phyloP scores from a whole-genome alignment of 2,329 filamentous ascomycete genomes.

The Neofusicoccum kwambonambiense region DNA sequence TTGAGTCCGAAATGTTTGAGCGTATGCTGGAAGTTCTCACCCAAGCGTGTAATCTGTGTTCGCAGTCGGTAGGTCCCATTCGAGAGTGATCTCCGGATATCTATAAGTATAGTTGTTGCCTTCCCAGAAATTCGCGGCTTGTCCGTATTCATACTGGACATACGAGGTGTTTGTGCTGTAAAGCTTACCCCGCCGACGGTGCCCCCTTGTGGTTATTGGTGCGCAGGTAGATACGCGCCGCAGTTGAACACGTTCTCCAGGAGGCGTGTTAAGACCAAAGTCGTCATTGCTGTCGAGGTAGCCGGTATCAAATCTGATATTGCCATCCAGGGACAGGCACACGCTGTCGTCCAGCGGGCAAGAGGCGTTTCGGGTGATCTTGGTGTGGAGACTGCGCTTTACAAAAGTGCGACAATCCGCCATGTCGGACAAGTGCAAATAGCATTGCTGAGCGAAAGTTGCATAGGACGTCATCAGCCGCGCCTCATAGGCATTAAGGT shows the following conservation, averaged over 20 bases:
- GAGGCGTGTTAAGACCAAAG: slow-evolving; percentile 25
- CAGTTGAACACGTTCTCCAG: slow-evolving; percentile 15
- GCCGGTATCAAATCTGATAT: slow-evolving; percentile 24
- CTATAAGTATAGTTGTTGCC: background rate
- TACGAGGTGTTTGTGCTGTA: background rate
- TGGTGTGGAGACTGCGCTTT: slow-evolving; percentile 13
- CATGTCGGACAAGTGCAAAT: background rate
- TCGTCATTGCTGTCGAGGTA: slow-evolving; percentile 23
- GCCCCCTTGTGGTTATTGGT: background rate
- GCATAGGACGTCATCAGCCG: background rate
- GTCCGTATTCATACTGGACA: background rate
- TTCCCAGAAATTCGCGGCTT: background rate
- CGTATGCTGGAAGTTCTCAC: background rate
- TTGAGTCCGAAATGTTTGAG: too few species aligned
- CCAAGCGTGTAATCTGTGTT: background rate
- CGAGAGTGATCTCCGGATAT: background rate
- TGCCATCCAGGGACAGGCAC: slow-evolving; percentile 17
- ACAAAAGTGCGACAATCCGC: slow-evolving; percentile 15
- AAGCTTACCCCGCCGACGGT: background rate
- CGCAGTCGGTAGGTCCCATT: background rate
- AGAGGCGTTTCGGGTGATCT: slow-evolving; percentile 7
- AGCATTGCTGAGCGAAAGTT: slow-evolving; percentile 6
- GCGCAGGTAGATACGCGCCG: background rate
- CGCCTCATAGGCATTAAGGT: background rate
- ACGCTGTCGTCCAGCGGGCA: slow-evolving; percentile 22